Evolutionary conservation across 257 asterid species (phyloP).

Genomic region (Scutellaria galericulata): DNA sequence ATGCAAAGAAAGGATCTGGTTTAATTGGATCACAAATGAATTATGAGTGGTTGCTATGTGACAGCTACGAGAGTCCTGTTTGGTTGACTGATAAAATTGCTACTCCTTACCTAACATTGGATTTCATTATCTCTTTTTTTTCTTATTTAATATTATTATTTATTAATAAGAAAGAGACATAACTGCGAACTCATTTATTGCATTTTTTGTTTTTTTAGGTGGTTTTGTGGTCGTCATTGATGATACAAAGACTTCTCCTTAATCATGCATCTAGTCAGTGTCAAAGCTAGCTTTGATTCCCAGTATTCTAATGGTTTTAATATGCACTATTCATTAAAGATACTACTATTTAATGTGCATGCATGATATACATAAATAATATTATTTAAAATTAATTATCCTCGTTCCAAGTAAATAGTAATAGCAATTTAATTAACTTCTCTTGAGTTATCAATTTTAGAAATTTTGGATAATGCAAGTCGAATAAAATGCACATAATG

Average conservation of each 20-base stretch:
- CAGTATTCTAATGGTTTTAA: no score
- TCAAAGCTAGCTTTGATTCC: neutral
- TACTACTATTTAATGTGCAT: no score
- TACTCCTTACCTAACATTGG: constrained; percentile 35
- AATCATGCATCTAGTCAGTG: constrained; percentile 29
- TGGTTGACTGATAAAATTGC: constrained; percentile 33
- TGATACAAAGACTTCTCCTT: constrained; percentile 8
- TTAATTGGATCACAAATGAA: neutral
- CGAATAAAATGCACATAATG: no score
- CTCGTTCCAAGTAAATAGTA: no score
- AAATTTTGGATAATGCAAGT: no score
- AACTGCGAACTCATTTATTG: constrained; percentile 31
- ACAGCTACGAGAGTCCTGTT: constrained; percentile 29
- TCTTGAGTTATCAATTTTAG: no score
- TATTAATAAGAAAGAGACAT: constrained; percentile 25
- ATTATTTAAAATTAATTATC: no score
- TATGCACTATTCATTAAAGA: no score
- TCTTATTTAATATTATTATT: neutral
- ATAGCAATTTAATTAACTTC: no score
- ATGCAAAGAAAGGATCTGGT: constrained; percentile 1
- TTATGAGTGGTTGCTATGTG: constrained; percentile 35
- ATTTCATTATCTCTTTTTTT: constrained; percentile 11
- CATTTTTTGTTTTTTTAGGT: constrained; percentile 11
- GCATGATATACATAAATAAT: no score
- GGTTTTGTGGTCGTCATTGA: constrained; percentile 22